phyloP scores from a whole-genome alignment of 805 yeast genomes.

The Zygosaccharomyces rouxii region DNA sequence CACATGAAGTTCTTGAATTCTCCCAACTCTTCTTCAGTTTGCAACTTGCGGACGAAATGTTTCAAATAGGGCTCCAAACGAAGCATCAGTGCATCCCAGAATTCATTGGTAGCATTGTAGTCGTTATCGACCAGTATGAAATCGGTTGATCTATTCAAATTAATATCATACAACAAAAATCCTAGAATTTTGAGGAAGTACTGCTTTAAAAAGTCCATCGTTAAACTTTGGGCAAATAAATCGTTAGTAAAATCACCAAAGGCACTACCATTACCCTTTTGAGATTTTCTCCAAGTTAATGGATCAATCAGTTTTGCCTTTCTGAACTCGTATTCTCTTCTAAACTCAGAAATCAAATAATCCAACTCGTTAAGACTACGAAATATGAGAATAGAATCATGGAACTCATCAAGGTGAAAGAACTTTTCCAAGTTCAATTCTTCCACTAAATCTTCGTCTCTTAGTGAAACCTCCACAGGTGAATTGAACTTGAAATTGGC shows the following conservation, averaged over 20 bases:
- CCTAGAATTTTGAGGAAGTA: constrained; percentile 65
- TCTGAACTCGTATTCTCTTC: constrained; percentile 66
- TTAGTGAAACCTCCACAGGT: constrained; percentile 73
- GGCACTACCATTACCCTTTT: constrained; percentile 13
- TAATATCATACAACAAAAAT: constrained; percentile 70
- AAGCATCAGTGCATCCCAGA: constrained; percentile 67
- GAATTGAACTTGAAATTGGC: constrained; percentile 67
- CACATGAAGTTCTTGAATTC: constrained; percentile 64
- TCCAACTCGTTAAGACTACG: constrained; percentile 63
- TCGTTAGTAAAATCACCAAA: constrained; percentile 32
- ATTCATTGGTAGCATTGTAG: constrained; percentile 51
- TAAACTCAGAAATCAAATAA: constrained; percentile 57
- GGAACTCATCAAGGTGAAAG: constrained; percentile 66
- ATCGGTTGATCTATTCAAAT: constrained; percentile 58
- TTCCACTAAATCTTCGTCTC: constrained; percentile 52
- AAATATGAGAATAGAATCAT: constrained; percentile 79
- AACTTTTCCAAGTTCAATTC: constrained; percentile 33
- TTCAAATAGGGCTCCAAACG: constrained; percentile 58
- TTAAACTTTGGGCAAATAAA: constrained; percentile 25
- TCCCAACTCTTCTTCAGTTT: constrained; percentile 42
- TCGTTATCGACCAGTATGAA: constrained; percentile 58
- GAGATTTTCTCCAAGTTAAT: constrained; percentile 42
- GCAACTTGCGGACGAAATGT: constrained; percentile 42
- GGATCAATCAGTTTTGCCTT: constrained; percentile 70
- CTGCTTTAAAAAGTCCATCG: constrained; percentile 38